Base-by-base conservation (phyloP, 257 asterid genomes). In the Plantago elongata region DNA sequence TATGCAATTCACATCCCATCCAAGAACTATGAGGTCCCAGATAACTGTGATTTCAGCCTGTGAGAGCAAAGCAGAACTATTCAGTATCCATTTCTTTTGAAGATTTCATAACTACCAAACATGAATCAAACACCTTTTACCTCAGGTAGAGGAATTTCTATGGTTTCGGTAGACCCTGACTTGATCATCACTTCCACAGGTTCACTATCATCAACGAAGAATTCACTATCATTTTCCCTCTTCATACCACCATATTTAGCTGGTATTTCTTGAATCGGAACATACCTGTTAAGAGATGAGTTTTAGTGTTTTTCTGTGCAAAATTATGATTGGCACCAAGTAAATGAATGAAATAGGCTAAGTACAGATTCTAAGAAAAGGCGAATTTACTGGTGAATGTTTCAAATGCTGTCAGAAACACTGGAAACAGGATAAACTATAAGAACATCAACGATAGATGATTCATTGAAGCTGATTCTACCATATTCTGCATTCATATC, bases 11-110 rank as follows among this genome's bases (percentile, higher is more conserved):
- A 82, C 98, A 45, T 85, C 94, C 55, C 58, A 65, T 34, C 95
- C 95, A 42, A 78, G 78, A 54, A 90, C 86, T 0, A 77, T 79
- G 46, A 85, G 65, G 43, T 88, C 98, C 98, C 98, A 90, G 0
- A 76, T 86, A 45, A 85, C 46, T 0, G 80, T 85, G 40, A 83
- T 81, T 44, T 82, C 94, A 7, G 46, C 83, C 96, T 90, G 69
- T 27, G 12, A 44, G 15, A 15, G 10, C 34, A 34, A 27, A 7
- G 22, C 12, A 1, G 7, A 3, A 12, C 59, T 18, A 9, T 18
- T 13, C 8, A 57, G n/a, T 47, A 57, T 29, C 44, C 27, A 22
- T 10, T 14, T 13, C 9, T 18, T 10, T 17, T 3, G 11, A 6
- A 9, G 27, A 52, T 10, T 29, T 29, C n/a, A 54, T 6, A 52